Base-by-base conservation (phyloP, 179 eudicot species). In the Beta lomatogona region DNA sequence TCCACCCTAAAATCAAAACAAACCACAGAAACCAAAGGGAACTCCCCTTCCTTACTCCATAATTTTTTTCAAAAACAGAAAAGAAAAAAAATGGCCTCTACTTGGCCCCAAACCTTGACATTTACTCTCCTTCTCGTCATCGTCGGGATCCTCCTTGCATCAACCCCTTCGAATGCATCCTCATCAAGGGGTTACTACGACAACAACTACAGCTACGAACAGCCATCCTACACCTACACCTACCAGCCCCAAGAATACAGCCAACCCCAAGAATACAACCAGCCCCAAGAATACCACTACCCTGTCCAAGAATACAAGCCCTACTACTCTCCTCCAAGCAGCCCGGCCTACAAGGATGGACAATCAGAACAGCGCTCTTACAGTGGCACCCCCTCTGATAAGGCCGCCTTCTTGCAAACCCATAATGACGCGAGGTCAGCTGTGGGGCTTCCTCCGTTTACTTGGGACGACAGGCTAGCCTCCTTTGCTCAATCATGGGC, bases 401-500 rank as follows among this genome's bases (percentile, higher is more conserved):
- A 75, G 18, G 50, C 45, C 3, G 48, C 15, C 2, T 75, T 55
- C 65, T 3, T 75, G 15, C 65, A 36, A 36, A 52, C 18, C 65
- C 77, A 75, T 65, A 75, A 75, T 16, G 28, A 6, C 1, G 77
- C 77, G 57, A 75, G 77, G 31, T 46, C 77, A 36, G 50, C 66
- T 2, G 46, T 75, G 4, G 66, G 77, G 9, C 21, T 75, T 9
- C 16, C 65, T 9, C 77, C 77, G 4, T 28, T 57, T 3, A 31
- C 21, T 13, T 75, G 77, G 77, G 77, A 75, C 8, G 52, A 75
- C 3, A 57, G 19, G 4, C 63, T 75, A 19, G 77, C 77, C 16
- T 31, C 77, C 3, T 75, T 16, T 11, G 77, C 77, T 2, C 77
- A 75, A 75, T 55, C 48, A 6, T 75, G 65, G 65, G 77, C 77